Conservation (phyloP, 2,329 filamentous ascomycete species). For the Malbranchea cinnamomea region DNA sequence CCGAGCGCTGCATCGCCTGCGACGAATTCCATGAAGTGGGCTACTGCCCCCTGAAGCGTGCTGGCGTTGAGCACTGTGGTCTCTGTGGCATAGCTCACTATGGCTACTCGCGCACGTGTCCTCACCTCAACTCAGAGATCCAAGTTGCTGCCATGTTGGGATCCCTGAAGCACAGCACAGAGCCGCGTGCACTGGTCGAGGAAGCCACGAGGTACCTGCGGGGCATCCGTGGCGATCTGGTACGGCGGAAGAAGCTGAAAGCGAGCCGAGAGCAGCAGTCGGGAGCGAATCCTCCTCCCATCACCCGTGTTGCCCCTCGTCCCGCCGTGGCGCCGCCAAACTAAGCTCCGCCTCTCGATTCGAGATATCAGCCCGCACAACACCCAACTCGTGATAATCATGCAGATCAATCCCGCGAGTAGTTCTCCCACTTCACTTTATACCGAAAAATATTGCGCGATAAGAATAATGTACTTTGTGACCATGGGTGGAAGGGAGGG, state of each 20-base stretch:
- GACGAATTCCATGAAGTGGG: constrained; percentile 38
- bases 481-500: no score
- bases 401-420: no score
- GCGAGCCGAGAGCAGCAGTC: background rate
- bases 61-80: constrained; percentile 46
- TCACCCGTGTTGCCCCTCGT: no score
- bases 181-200: constrained; percentile 38
- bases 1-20: constrained; percentile 39
- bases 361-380: no score
- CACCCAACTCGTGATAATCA: no score
- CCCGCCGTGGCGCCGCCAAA: background rate
- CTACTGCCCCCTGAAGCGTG: constrained; percentile 45
- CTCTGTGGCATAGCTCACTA: constrained; percentile 50
- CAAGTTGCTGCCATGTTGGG: constrained; percentile 51
- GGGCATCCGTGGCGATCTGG: constrained; percentile 41
- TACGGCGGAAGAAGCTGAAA: constrained; percentile 33
- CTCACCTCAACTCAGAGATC: constrained; percentile 46
- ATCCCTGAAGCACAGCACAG: constrained; percentile 43
- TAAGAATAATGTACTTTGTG: no score
- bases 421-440: no score
- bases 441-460: no score
- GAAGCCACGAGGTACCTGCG: constrained; percentile 42
- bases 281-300: no score
- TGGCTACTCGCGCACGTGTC: constrained; percentile 41
- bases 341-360: no score